A percentile compares a stretch with the other conserved stretches of the same genome.
Conservation (phyloP, 1,139 yeast species). For the Meyerozyma elateridarum region DNA sequence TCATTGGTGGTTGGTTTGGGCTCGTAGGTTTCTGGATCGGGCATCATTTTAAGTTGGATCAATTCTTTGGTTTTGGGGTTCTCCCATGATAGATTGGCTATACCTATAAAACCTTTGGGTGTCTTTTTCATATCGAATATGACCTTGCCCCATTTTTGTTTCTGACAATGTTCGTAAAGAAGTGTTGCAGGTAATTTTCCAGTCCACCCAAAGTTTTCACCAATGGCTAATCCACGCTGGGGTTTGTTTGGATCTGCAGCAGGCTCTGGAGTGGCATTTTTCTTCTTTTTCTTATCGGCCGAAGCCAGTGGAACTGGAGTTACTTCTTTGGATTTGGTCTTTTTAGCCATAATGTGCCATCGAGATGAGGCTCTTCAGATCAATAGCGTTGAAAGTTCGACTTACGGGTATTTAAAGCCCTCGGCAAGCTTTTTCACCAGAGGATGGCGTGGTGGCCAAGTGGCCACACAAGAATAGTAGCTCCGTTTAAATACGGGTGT, state of each 20-base stretch:
- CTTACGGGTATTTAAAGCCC: background rate
- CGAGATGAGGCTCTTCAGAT: too few relatives aligned
- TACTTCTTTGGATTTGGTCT: too few relatives aligned
- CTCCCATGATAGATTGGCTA: constrained; percentile 60
- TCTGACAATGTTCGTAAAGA: constrained; percentile 83
- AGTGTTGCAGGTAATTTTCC: constrained; percentile 89
- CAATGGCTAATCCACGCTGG: constrained; percentile 39
- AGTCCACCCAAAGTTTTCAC: constrained; percentile 70
- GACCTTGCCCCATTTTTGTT: constrained; percentile 85
- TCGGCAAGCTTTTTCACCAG: background rate
- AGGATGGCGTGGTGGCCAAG: constrained; percentile 5
- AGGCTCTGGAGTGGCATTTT: constrained; percentile 5
- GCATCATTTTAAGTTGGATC: constrained; percentile 55
- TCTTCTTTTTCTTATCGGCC: constrained; percentile 6
- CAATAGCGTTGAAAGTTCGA: too few relatives aligned
- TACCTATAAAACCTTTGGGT: constrained; percentile 54
- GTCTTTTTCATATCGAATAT: constrained; percentile 62
- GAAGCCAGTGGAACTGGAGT: background rate
- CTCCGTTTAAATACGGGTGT: constrained; percentile 3
- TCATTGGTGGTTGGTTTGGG: constrained; percentile 80
- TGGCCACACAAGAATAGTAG: constrained; percentile 2
- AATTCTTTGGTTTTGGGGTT: constrained; percentile 78
- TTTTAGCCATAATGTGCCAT: constrained; percentile 2
- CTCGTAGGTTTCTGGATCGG: constrained; percentile 48
- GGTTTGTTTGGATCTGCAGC: constrained; percentile 27